Conservation (phyloP, 306 rosid species). For the Cercis canadensis region DNA sequence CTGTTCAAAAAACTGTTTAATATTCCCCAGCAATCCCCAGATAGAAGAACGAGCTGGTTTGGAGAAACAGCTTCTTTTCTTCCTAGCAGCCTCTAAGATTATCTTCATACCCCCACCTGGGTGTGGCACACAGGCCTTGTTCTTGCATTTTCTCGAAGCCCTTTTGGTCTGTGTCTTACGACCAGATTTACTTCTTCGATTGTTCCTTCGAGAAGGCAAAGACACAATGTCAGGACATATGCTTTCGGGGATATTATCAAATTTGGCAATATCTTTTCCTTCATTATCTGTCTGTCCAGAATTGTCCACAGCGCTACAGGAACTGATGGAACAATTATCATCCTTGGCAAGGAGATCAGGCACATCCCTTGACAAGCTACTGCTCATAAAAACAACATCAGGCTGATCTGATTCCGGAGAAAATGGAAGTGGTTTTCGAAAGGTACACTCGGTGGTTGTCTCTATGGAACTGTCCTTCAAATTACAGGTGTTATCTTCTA, state of each 20-base stretch:
- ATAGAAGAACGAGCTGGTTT: slow-evolving; percentile 77
- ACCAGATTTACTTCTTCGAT: slow-evolving; percentile 56
- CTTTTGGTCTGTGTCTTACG: slow-evolving; percentile 62
- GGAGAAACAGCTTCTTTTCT: slow-evolving; percentile 82
- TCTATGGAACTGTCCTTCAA: slow-evolving; percentile 46
- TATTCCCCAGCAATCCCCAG: slow-evolving; percentile 81
- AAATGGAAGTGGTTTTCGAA: slow-evolving; percentile 33
- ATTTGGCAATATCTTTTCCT: slow-evolving; percentile 50
- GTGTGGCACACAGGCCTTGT: slow-evolving; percentile 45
- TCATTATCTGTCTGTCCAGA: slow-evolving; percentile 48
- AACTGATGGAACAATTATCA: slow-evolving; percentile 46
- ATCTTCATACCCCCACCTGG: slow-evolving; percentile 43
- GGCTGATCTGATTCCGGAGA: slow-evolving; percentile 53
- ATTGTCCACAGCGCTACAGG: slow-evolving; percentile 38
- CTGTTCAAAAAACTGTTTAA: slow-evolving; percentile 60
- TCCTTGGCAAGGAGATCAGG: slow-evolving; percentile 45
- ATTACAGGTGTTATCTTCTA: slow-evolving; percentile 43
- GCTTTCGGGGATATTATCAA: slow-evolving; percentile 53
- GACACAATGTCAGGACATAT: slow-evolving; percentile 41
- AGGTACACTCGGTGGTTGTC: slow-evolving; percentile 36
- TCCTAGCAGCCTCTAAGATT: slow-evolving; percentile 58
- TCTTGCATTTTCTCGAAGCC: slow-evolving; percentile 65
- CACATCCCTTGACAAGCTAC: slow-evolving; percentile 47
- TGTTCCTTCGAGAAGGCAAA: slow-evolving; percentile 60
- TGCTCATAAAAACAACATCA: slow-evolving; percentile 40